Evolutionary conservation across 2,329 filamentous ascomycete species (phyloP).

Genomic region (Grosmannia penicillata): DNA sequence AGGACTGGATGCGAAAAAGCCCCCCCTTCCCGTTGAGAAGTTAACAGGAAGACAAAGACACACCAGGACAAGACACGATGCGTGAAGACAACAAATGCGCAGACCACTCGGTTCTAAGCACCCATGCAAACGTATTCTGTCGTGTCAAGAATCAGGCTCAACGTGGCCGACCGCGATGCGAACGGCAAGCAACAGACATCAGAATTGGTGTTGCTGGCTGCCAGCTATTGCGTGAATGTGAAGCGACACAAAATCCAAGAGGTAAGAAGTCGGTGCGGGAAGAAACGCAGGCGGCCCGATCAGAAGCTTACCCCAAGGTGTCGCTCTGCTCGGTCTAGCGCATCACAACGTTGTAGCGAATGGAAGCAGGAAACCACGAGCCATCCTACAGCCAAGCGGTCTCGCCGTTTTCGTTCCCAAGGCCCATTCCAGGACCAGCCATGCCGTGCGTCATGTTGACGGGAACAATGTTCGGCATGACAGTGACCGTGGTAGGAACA

Average conservation of each 20-base stretch:
- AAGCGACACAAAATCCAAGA: neutral
- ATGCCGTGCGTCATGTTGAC: constrained; percentile 7
- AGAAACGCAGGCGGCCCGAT: neutral
- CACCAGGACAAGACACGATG: no score
- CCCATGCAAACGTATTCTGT: no score
- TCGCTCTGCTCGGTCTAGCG: neutral
- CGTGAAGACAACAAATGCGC: neutral
- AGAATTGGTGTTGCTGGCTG: no score
- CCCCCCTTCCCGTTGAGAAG: neutral
- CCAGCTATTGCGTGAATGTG: no score
- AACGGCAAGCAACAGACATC: no score
- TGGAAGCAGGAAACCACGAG: constrained; percentile 6
- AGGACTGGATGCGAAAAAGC: neutral
- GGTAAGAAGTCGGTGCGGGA: neutral
- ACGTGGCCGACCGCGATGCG: no score
- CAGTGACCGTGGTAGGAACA: constrained; percentile 1
- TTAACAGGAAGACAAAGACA: neutral
- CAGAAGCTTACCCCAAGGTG: neutral
- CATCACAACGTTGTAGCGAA: constrained; percentile 5
- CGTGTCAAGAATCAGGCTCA: no score
- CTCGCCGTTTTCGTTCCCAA: constrained; percentile 14
- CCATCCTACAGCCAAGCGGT: constrained; percentile 12
- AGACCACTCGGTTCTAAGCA: neutral
- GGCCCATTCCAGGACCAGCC: constrained; percentile 8
- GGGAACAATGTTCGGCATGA: constrained; percentile 6